phyloP scores from a whole-genome alignment of 1,284 basidiomycete genomes.

The Pseudozyma hubeiensis region DNA sequence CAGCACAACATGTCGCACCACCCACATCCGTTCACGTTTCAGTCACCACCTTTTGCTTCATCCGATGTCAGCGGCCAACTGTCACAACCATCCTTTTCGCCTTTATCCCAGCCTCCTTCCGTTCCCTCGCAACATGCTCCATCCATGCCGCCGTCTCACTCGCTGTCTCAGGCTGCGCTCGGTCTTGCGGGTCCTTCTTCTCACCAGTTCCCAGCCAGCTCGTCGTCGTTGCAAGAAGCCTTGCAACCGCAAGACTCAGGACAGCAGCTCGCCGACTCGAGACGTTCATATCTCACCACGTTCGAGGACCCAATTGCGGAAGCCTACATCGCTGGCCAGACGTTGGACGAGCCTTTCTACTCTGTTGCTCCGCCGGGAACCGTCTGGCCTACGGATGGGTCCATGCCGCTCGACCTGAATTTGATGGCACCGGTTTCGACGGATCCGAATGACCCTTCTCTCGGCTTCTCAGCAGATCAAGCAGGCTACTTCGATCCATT shows the following conservation, averaged over 20 bases:
- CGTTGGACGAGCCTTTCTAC: constrained; percentile 44
- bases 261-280: neutral
- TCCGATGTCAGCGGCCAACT: constrained; percentile 5
- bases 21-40: constrained; percentile 15
- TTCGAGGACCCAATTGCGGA: constrained; percentile 48
- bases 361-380: constrained; percentile 29
- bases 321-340: constrained; percentile 44
- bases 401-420: constrained; percentile 30
- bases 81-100: constrained; percentile 15
- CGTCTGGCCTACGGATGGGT: constrained; percentile 16
- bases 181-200: constrained; percentile 5
- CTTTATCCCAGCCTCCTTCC: constrained; percentile 10
- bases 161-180: constrained; percentile 5
- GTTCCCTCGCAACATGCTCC: constrained; percentile 2
- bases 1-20: constrained; percentile 7
- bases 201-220: constrained; percentile 10
- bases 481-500: constrained; percentile 22
- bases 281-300: constrained; percentile 33
- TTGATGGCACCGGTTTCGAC: constrained; percentile 3
- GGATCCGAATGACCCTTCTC: constrained; percentile 19
- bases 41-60: constrained; percentile 15
- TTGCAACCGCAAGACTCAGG: constrained; percentile 7
- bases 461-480: constrained; percentile 15
- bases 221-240: constrained; percentile 9
- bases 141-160: constrained; percentile 12